Conservation (phyloP, 148 eudicot species). For the Rhododendron williamsianum region DNA sequence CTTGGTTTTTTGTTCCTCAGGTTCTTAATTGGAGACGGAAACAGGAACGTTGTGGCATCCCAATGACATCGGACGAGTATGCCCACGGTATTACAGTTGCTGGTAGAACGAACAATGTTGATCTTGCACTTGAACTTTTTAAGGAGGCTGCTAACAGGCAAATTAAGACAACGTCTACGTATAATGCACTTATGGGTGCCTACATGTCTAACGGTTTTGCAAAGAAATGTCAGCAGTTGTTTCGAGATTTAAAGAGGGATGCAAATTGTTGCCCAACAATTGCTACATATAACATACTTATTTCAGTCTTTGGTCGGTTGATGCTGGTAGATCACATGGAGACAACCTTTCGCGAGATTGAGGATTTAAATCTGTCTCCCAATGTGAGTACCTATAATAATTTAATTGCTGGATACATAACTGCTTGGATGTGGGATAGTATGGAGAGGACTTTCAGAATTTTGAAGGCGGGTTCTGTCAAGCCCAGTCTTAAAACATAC, state of each 20-base stretch:
- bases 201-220: conserved; percentile 46
- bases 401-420: conserved; percentile 74
- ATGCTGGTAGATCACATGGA: conserved; percentile 84
- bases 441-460: conserved; percentile 60
- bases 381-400: conserved; percentile 51
- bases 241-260: conserved; percentile 58
- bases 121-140: conserved; percentile 61
- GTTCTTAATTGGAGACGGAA: conserved; percentile 75
- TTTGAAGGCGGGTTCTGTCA: conserved; percentile 40
- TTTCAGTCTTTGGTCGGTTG: conserved; percentile 63
- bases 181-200: conserved; percentile 78
- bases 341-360: conserved; percentile 47
- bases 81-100: conserved; percentile 55
- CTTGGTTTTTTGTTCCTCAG: conserved; percentile 20
- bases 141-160: conserved; percentile 47
- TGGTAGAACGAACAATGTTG: conserved; percentile 53
- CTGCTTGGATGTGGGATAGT: conserved; percentile 93
- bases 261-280: conserved; percentile 50
- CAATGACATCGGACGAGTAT: conserved; percentile 67
- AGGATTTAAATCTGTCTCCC: conserved; percentile 46
- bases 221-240: conserved; percentile 50
- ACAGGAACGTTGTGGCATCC: conserved; percentile 26
- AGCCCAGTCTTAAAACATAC: conserved; percentile 47
- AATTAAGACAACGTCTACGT: conserved; percentile 33
- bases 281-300: conserved; percentile 74